These are phyloP conservation scores for Aspergillus hortae DNA, from an alignment of 2,329 filamentous ascomycete genomes.

Conservation along the genomic window DNA sequence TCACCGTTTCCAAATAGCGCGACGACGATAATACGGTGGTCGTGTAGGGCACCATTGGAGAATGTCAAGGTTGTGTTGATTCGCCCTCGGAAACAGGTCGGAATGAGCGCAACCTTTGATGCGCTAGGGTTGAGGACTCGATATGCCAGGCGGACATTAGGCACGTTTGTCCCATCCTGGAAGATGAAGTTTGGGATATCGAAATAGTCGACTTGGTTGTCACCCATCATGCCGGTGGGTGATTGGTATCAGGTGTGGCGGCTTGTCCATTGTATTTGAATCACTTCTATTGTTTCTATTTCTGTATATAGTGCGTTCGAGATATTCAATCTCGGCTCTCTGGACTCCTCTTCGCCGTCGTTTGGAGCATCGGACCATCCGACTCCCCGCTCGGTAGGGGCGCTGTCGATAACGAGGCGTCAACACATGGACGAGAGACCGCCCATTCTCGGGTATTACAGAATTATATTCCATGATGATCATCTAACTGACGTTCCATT, in stretches of 20 bases:
- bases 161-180: conserved; percentile 29
- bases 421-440: too few species aligned
- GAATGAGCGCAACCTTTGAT: conserved; percentile 45
- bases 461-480: too few species aligned
- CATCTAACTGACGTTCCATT: too few species aligned
- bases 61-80: conserved; percentile 51
- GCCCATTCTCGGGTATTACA: too few species aligned
- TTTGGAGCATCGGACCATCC: too few species aligned
- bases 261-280: too few species aligned
- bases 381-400: too few species aligned
- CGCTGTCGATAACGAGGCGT: too few species aligned
- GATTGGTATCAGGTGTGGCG: background rate
- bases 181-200: conserved; percentile 33
- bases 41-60: conserved; percentile 36
- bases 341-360: too few species aligned
- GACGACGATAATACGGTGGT: conserved; percentile 45
- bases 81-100: conserved; percentile 54
- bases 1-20: conserved; percentile 50
- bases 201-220: background rate
- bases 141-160: conserved; percentile 38
- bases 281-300: too few species aligned
- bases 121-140: conserved; percentile 39
- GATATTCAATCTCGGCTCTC: too few species aligned
- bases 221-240: background rate
- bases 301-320: too few species aligned